Base-by-base conservation (phyloP, 805 yeast species). In the Yarrowia divulgata region DNA sequence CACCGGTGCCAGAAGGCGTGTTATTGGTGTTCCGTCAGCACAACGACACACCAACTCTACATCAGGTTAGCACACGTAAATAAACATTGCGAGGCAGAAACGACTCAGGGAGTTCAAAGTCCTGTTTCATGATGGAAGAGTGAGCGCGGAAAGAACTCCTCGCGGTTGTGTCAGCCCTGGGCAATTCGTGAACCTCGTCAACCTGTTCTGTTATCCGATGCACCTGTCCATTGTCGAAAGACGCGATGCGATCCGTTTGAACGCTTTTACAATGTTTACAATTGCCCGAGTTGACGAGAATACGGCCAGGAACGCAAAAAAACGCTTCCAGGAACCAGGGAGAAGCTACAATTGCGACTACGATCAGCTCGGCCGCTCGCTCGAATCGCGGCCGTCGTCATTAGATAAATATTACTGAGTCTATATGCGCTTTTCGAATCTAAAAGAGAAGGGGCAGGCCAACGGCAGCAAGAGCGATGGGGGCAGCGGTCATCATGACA, bases 361-460 rank as follows among this genome's bases (percentile, higher is more conserved):
- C 29, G 12, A 34, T 8, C 14, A 16, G 18, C 5, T 32, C 3
- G 23, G 43, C 34, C 46, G 19, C 18, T 39, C 62, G 10, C 9
- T 18, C 9, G 14, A 13, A 7, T 18, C 43, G 9, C 16, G 45
- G 43, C 60, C 34, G 14, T 39, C n/a, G 60, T 57, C 34, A 40
- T 55, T 40, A 16, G 48, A 57, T 57, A 57, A 40, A 40, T 57
- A 57, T 57, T 57, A 57, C 63, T 57, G 63, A 57, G 48, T 57
- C 63, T 57, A 57, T 57, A 57, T 57, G 63, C 63, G 60, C 60
- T 54, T 54, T 57, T 57, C 63, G 63, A 42, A 40, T 57, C 45
- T 57, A 57, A 29, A 60, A 60, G 35, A 60, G 66, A 40, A 60
- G 66, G 46, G 66, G 66, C 40, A 60, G 66, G 40, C 66, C 66